Evolutionary conservation across 2,329 filamentous ascomycete species (phyloP), one percentile per base, ranked within the genome.

Genomic region (Colletotrichum acutatum): DNA sequence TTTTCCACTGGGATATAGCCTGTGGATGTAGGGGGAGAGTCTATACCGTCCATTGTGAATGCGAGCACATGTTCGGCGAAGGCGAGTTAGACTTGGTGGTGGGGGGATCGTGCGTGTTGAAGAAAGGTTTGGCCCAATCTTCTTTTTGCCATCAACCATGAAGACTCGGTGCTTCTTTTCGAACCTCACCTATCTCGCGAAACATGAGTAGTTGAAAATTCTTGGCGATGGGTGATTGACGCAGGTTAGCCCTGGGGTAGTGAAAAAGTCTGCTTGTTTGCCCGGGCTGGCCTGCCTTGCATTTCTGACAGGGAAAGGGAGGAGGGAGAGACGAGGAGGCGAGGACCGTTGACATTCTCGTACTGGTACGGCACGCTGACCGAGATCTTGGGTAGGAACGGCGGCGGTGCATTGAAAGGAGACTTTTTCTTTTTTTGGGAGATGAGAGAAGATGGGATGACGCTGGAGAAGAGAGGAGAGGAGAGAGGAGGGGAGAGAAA

Each of bases 401-500:
- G 7, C 32, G 37, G 30, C 46, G 53, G 42, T 49, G 42, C 42
- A 49, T 49, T 30, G 58, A 26, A 28, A 59, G 37, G 16, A 63
- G 11, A 59, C 52, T 30, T 63, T 24, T 34, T 12, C 26, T 19
- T 26, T 53, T 46, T 5, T 11, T 54, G 34, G 42, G 34, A 58
- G 49, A 22, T 49, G 14, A 3, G 49, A 37, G 19, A 24, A 64
- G 12, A 56, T 72, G 42, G 54, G 70, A 69, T 24, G 70, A 60
- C 14, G 59, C 49, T 65, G n/a, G n/a, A 58, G 28, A 64, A 22
- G 19, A 22, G 53, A 28, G 46, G 16, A 12, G 32, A 32, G 30
- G 30, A 32, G 30, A 34, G 32, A 12, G 3, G 11, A 34, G 32
- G 32, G 11, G 4, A 34, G 52, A 60, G 14, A 42, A 56, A 72